Evolutionary conservation across 495 filamentous ascomycete genomes (phyloP).

Genomic region (Cladorrhinum samala): DNA sequence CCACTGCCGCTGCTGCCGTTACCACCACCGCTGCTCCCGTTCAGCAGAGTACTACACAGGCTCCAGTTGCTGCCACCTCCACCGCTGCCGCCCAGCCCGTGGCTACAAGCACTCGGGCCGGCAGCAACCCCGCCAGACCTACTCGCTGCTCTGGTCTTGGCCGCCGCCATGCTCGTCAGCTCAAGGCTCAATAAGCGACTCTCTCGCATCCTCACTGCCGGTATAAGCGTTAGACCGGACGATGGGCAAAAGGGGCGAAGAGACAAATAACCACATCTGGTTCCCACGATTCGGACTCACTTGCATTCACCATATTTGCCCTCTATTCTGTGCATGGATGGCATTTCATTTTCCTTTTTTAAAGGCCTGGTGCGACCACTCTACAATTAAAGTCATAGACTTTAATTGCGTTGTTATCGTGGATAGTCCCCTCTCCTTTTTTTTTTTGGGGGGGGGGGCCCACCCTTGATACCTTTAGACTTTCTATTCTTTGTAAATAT

Average conservation of each 20-base stretch:
- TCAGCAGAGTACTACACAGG: too few relatives aligned
- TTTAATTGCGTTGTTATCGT: not conserved
- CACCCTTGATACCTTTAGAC: not conserved
- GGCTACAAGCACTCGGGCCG: not conserved
- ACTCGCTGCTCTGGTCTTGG: constrained; percentile 4
- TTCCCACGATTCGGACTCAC: not conserved
- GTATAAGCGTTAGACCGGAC: not conserved
- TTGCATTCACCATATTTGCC: not conserved
- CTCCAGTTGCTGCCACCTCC: constrained; percentile 1
- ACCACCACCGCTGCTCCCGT: constrained; percentile 2
- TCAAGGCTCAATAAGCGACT: constrained; percentile 4
- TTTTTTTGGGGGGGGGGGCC: too few relatives aligned
- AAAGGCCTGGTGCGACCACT: not conserved
- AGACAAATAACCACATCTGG: not conserved
- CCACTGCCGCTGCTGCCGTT: constrained; percentile 10
- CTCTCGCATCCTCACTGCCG: not conserved
- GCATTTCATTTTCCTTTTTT: too few relatives aligned
- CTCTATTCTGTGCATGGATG: not conserved
- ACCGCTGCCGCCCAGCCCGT: constrained; percentile 7
- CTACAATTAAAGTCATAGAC: not conserved
- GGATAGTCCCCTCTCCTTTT: not conserved
- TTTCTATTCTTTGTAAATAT: not conserved
- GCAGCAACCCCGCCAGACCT: not conserved
- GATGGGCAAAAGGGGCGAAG: not conserved
- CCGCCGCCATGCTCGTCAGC: constrained; percentile 6